phyloP scores from a whole-genome alignment of 2,329 filamentous ascomycete genomes.

The Colletotrichum limetticola region DNA sequence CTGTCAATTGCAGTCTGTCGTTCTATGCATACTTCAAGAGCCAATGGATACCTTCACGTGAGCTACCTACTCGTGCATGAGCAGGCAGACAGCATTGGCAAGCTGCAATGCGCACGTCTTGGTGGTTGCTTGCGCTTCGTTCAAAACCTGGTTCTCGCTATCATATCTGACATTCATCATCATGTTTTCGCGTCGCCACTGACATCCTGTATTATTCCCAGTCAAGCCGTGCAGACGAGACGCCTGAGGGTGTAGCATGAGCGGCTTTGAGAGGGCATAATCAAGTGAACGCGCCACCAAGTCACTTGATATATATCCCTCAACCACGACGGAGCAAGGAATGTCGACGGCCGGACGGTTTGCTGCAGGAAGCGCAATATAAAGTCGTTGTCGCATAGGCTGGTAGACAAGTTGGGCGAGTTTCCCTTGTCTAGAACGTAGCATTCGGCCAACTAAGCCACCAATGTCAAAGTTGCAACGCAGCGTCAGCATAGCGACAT shows the following conservation, averaged over 20 bases:
- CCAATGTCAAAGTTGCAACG: not conserved
- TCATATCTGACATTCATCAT: conserved; percentile 20
- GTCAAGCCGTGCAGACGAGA: not conserved
- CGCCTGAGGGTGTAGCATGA: not conserved
- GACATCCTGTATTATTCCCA: not conserved
- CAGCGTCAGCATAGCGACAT: not conserved
- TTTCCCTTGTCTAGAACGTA: not conserved
- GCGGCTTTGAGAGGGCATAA: conserved; percentile 16
- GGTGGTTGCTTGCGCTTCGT: not conserved
- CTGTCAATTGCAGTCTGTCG: conserved; percentile 7
- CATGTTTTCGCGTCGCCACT: not conserved
- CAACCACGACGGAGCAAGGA: not conserved
- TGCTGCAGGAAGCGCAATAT: not conserved
- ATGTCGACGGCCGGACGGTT: not conserved
- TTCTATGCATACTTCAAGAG: conserved; percentile 10
- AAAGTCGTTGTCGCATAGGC: not conserved
- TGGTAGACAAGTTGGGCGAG: not conserved
- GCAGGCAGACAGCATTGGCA: conserved; percentile 7
- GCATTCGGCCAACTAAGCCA: not conserved
- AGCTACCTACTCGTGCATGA: not conserved
- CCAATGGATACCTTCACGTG: conserved; percentile 24
- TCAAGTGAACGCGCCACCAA: not conserved
- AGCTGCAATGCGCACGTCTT: not conserved
- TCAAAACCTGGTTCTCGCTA: not conserved
- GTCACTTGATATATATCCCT: not conserved